Base-by-base conservation (phyloP, 2,329 filamentous ascomycete genomes). In the Coniochaeta sp. region DNA sequence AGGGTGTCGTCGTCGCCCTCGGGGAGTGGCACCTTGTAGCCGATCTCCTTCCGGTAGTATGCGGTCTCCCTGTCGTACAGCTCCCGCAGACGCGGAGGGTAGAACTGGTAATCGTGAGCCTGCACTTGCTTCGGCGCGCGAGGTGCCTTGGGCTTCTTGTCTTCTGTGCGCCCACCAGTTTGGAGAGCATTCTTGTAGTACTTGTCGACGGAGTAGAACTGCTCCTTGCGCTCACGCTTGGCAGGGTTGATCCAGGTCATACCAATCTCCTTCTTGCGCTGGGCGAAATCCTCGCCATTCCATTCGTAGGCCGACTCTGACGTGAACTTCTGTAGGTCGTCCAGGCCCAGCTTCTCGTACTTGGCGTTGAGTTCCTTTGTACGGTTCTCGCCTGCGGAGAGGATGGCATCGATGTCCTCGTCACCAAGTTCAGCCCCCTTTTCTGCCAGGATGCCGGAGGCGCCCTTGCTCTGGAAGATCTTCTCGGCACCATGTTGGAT, bases 401-500 rank as follows among this genome's bases (percentile, higher is more conserved):
- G 74, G 58, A 99, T 95, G 6, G 79, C 79, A 56, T 99, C 94
- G 53, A 99, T 95, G 59, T 96, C 91, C 47, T 91, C 89, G 50
- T 96, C 91, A 14, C 83, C 80, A n/a, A 91, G 71, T 13, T 86
- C 83, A 18, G 74, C 73, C 9, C 74, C 80, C 51, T 82, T 80
- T 13, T 79, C 78, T 5, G 77, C 76, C 42, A 87, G 71, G 27
- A 74, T 65, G 22, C 83, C 86, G 12, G 80, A 79, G 3, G 80
- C 76, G 22, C 84, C 85, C 64, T 89, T 87, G 42, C 77, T 81
- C 58, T 87, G 79, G 72, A 99, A 97, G 0, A 99, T 87, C 59
- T 89, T 90, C 66, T 95, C 90, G n/a, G 95, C 94, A 55, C 94
- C 94, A 63, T 99, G 94, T 67, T 99, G 94, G 63, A 99, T 99